These are phyloP conservation scores for Rhynchosporium agropyri DNA, from an alignment of 2,329 filamentous ascomycete genomes.

Conservation along the genomic window DNA sequence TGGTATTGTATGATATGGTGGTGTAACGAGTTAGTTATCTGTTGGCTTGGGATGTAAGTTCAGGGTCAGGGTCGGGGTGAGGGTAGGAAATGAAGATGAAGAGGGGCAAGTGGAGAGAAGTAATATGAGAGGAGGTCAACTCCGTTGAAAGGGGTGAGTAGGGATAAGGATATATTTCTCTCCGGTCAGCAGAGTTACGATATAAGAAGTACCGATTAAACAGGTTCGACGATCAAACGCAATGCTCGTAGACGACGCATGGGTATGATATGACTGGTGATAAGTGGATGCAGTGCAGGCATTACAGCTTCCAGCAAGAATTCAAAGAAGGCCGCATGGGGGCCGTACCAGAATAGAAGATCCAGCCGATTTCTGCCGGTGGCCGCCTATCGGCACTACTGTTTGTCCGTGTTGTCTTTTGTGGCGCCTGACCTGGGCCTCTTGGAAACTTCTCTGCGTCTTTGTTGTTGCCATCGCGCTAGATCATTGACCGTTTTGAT, in stretches of 20 bases:
- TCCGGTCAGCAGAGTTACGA: too few species aligned
- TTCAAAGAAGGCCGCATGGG: conserved; percentile 13
- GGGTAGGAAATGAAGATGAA: background rate
- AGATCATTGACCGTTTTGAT: background rate
- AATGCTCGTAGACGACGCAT: background rate
- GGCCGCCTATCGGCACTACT: background rate
- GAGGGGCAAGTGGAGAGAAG: background rate
- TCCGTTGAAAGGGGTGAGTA: background rate
- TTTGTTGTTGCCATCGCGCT: background rate
- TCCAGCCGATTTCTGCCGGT: conserved; percentile 9
- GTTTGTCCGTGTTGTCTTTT: background rate
- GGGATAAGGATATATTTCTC: background rate
- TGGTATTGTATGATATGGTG: too few species aligned
- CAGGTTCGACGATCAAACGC: too few species aligned
- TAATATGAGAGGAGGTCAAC: background rate
- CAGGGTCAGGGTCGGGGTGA: background rate
- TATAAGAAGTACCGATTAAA: too few species aligned
- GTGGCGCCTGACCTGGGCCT: background rate
- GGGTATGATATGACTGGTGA: background rate
- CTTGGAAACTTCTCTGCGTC: background rate
- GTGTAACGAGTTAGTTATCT: background rate
- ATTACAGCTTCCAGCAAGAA: conserved; percentile 1
- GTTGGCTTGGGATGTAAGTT: conserved; percentile 1
- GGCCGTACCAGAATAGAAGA: conserved; percentile 1
- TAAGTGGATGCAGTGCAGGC: background rate